phyloP scores from a whole-genome alignment of 202 grass and related monocot species.

The Zizania palustris region DNA sequence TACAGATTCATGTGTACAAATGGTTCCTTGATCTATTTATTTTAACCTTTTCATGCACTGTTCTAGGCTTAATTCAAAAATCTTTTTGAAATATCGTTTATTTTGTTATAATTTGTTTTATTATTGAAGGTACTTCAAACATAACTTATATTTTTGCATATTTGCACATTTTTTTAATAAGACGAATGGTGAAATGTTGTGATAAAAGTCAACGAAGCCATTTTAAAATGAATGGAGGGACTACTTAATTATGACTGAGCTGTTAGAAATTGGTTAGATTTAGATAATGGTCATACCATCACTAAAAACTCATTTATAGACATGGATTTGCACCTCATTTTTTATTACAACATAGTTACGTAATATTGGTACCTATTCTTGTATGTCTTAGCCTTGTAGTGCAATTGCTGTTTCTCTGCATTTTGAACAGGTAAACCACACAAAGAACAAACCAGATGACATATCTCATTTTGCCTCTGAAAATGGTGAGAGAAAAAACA shows the following conservation, averaged over 20 bases:
- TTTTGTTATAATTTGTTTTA: no score
- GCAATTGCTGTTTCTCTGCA: slow-evolving; percentile 28
- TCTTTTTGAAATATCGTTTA: no score
- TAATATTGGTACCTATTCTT: background rate
- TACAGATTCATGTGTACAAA: background rate
- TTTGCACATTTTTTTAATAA: no score
- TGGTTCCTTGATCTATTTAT: background rate
- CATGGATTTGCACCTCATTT: background rate
- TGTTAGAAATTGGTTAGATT: background rate
- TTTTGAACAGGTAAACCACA: slow-evolving; percentile 39
- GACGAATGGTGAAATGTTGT: no score
- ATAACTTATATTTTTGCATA: no score
- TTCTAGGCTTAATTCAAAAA: no score
- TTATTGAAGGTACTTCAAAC: no score
- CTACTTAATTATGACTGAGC: background rate
- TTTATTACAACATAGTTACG: background rate
- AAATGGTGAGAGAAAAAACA: slow-evolving; percentile 44
- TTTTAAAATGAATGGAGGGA: no score
- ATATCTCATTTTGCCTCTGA: slow-evolving; percentile 40
- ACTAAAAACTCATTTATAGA: background rate
- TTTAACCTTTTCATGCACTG: background rate
- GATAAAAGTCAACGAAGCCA: no score
- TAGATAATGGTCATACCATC: slow-evolving; percentile 8
- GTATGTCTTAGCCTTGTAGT: background rate
- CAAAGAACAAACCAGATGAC: slow-evolving; percentile 39